Base-by-base conservation (phyloP, 1,284 basidiomycete genomes). In the Ustilago shanxiensis region DNA sequence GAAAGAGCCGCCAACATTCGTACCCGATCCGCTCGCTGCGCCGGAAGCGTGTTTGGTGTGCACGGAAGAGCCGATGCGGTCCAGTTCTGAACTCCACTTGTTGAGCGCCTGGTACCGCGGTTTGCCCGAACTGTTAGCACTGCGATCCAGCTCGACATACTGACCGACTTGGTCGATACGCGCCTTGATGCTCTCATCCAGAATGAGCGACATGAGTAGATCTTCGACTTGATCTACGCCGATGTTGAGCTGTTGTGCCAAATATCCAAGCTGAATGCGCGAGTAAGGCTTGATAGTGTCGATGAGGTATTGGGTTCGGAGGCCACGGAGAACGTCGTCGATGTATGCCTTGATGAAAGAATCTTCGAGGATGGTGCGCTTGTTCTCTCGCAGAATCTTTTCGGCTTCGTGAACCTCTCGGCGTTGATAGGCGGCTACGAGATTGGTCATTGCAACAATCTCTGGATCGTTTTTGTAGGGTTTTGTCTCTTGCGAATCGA, bases 401-500 rank as follows among this genome's bases (percentile, higher is more conserved):
- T 99, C 96, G 0, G 97, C 96, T 35, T 93, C 90, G 86, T 98
- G 95, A 0, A 99, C 95, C 83, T 99, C 96, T 71, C 95, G 90
- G 41, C 92, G 90, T 85, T 99, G 96, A 87, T 98, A 99, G 0
- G 97, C 97, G 60, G 94, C 91, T 5, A 99, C 96, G 7, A 99
- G 89, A 81, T 94, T 93, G 0, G 96, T 98, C 96, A 99, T 98
- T 1, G 97, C 95, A 57, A 93, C 93, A 83, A 99, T 99, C 86
- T 99, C 92, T 8, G 94, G 91, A 83, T 99, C 94, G 70, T 91
- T 94, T 89, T 98, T 98, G 88, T 99, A 99, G 90, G 97, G 97
- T 85, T 99, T 99, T 8, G 96, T 99, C 88, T 99, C 97, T 87
- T 99, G 96, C 82, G 94, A 96, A 87, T 99, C 97, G 85, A 99